phyloP scores from a whole-genome alignment of 495 filamentous ascomycete genomes.

The Trichodelitschia bisporula region DNA sequence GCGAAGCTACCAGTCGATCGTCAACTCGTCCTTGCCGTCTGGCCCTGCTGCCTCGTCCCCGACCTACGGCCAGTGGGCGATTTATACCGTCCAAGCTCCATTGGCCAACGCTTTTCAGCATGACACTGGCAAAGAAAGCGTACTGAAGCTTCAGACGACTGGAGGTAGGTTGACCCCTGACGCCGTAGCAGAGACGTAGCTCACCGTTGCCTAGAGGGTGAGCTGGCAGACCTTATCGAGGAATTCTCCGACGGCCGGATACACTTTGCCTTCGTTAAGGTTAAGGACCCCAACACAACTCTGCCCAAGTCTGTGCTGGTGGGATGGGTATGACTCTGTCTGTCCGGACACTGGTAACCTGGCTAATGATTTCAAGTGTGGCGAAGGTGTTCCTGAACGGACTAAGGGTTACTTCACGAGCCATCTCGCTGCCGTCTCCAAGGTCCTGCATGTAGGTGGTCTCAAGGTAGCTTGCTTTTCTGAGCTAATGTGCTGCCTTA shows the following conservation, averaged over 20 bases:
- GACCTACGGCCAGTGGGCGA: constrained; percentile 67
- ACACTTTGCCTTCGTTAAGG: constrained; percentile 90
- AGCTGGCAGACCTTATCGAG: constrained; percentile 82
- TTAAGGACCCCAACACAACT: constrained; percentile 80
- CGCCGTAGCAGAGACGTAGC: constrained; percentile 1
- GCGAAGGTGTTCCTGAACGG: constrained; percentile 90
- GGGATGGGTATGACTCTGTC: constrained; percentile 35
- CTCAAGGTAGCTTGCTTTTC: constrained; percentile 1
- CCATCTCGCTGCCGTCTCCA: constrained; percentile 67
- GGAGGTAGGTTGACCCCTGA: constrained; percentile 33
- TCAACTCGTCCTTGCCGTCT: constrained; percentile 44
- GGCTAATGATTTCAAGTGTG: too few species aligned
- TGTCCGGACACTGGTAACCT: neutral
- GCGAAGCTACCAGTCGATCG: constrained; percentile 71
- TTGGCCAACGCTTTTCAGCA: constrained; percentile 75
- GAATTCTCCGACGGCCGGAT: constrained; percentile 92
- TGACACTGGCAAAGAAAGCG: constrained; percentile 69
- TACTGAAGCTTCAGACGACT: constrained; percentile 76
- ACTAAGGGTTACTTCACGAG: constrained; percentile 97
- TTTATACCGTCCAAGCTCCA: constrained; percentile 78
- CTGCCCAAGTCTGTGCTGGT: constrained; percentile 86
- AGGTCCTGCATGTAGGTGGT: constrained; percentile 51
- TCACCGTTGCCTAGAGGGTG: constrained; percentile 39
- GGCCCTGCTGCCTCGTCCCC: constrained; percentile 37
- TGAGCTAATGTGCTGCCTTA: constrained; percentile 1